Evolutionary conservation across 768 basidiomycete species (phyloP), one percentile per base, ranked within the genome.

Genomic region (Boletus patriciae): DNA sequence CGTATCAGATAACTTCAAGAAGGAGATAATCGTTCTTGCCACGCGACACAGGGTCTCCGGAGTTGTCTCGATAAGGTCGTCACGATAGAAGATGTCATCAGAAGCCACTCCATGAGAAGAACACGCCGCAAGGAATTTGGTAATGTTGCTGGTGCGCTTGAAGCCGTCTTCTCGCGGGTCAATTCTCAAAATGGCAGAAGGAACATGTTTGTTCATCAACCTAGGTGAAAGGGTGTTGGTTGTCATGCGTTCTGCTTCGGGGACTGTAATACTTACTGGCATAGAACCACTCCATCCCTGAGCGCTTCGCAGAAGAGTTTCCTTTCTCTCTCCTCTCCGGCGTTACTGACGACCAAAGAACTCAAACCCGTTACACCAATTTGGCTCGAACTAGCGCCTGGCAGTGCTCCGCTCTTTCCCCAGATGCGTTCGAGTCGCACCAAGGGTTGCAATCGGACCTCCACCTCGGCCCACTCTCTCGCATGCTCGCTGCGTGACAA

Each of bases 281-380:
- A 94, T 23, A 96, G 79, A 21, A 95, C 82, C 70, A 86, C 88
- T 1, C 94, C 94, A 74, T 96, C 94, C 63, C 84, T 75, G 53
- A 95, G 68, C 0, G 89, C 85, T 52, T 94, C 90, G 34, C 79
- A 77, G 65, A 94, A 96, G 33, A 83, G 70, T 51, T 78, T 79
- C 60, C 87, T 76, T 72, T 94, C 90, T 65, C 86, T 78, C 61
- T 92, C 91, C 72, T 90, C 91, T 36, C 86, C 86, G 29, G 78
- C 75, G 23, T 76, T 73, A 62, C 79, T 77, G 18, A 78, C 58
- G 21, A 79, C 76, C 41, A 66, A 70, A 16, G 74, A 69, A 40
- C 63, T 62, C 55, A 70, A 57, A 23, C 70, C 66, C 36, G 72
- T 65, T 15, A 54, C 41, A 41, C 67, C 69, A 46, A 73, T 56